These are phyloP conservation scores for Flaveria brownii DNA, from an alignment of 129 eudicot genomes.

Conservation along the genomic window DNA sequence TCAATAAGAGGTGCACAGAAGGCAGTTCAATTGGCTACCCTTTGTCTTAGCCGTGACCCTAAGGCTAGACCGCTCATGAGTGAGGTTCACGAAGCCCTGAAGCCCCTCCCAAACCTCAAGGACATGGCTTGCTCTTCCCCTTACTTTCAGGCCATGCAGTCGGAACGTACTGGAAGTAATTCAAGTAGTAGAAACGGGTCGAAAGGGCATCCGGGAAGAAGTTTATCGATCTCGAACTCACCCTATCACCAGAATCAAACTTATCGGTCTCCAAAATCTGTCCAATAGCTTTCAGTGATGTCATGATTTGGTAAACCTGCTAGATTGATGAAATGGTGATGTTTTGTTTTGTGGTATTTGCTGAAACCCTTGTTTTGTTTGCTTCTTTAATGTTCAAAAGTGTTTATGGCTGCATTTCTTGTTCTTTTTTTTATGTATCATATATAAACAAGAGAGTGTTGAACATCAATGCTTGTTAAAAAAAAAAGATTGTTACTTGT, in stretches of 20 bases:
- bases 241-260: slow-evolving; percentile 43
- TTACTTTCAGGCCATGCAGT: slow-evolving; percentile 63
- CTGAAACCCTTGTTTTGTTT: slow-evolving; percentile 26
- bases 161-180: slow-evolving; percentile 48
- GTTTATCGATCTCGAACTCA: slow-evolving; percentile 45
- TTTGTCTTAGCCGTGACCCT: slow-evolving; percentile 72
- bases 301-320: slow-evolving; percentile 5
- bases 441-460: neutral
- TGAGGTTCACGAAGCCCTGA: slow-evolving; percentile 59
- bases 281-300: slow-evolving; percentile 9
- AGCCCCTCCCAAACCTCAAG: slow-evolving; percentile 63
- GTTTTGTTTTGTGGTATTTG: slow-evolving; percentile 32
- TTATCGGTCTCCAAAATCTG: slow-evolving; percentile 53
- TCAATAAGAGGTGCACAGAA: slow-evolving; percentile 75
- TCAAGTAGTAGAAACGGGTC: slow-evolving; percentile 39
- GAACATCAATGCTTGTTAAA: neutral
- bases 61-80: slow-evolving; percentile 78
- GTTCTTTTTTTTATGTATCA: neutral
- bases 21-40: slow-evolving; percentile 71
- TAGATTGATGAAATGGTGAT: slow-evolving; percentile 34
- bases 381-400: slow-evolving; percentile 24
- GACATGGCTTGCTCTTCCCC: slow-evolving; percentile 75
- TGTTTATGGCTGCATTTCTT: slow-evolving; percentile 16
- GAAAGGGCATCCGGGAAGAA: slow-evolving; percentile 45
- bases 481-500: no score